Evolutionary conservation across 2,329 filamentous ascomycete species (phyloP).

Genomic region (Microcera coccophila): DNA sequence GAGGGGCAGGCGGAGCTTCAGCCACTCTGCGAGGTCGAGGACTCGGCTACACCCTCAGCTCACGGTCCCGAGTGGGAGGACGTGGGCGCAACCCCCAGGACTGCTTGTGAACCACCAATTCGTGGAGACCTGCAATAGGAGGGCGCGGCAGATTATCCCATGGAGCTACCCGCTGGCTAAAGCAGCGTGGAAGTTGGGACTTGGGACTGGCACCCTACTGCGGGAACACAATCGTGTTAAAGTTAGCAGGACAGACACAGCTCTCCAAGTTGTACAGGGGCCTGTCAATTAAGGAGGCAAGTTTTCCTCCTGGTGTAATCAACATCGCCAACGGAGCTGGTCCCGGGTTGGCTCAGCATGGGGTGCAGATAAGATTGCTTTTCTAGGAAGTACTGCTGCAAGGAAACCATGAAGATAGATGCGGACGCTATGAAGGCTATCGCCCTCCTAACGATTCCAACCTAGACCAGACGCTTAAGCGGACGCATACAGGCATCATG

Average conservation of each 20-base stretch:
- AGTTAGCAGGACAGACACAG: conserved; percentile 59
- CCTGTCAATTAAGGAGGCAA: conserved; percentile 61
- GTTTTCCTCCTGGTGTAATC: conserved; percentile 69
- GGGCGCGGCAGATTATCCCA: conserved; percentile 74
- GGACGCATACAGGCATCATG: conserved; percentile 42
- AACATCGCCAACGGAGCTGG: conserved; percentile 70
- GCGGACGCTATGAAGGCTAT: conserved; percentile 56
- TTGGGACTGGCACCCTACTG: conserved; percentile 56
- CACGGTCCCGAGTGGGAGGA: conserved; percentile 70
- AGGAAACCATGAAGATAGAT: conserved; percentile 67
- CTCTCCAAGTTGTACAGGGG: conserved; percentile 59
- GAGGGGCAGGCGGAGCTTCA: background rate
- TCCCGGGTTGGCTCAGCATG: conserved; percentile 59
- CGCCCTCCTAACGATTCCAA: conserved; percentile 57
- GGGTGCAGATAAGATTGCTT: conserved; percentile 67
- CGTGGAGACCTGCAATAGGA: conserved; percentile 29
- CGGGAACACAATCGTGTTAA: conserved; percentile 57
- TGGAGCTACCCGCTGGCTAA: conserved; percentile 80
- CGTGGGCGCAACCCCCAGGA: conserved; percentile 69
- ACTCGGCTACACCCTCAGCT: conserved; percentile 49
- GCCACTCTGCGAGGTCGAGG: background rate
- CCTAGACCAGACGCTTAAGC: conserved; percentile 60
- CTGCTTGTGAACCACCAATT: conserved; percentile 77
- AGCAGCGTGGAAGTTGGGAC: conserved; percentile 55
- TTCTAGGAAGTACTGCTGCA: conserved; percentile 64